Evolutionary conservation across 225 moss, liverwort and hornwort species (phyloP).

Genomic region (Marchantia polymorpha): DNA sequence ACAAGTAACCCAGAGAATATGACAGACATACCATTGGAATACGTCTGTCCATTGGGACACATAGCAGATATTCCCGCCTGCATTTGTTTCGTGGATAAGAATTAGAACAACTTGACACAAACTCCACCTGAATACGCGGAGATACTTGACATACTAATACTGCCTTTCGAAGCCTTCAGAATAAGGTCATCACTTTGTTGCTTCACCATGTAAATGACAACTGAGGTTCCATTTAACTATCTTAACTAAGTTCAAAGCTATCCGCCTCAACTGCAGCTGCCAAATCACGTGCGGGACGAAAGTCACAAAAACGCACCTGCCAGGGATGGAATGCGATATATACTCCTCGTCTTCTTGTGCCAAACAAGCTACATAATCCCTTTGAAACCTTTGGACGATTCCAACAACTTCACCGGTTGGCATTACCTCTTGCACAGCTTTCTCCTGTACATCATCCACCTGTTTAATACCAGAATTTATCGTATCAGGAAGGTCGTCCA

Average conservation of each 20-base stretch:
- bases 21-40: slow-evolving; percentile 39
- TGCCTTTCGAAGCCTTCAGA: not conserved
- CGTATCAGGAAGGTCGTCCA: slow-evolving; percentile 11
- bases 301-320: slow-evolving; percentile 27
- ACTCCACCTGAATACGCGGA: not conserved
- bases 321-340: slow-evolving; percentile 30
- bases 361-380: slow-evolving; percentile 51
- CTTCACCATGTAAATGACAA: not conserved
- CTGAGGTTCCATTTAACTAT: not conserved
- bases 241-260: not conserved
- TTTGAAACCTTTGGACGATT: slow-evolving; percentile 43
- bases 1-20: too few species aligned
- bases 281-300: not conserved
- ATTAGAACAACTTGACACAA: not conserved
- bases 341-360: slow-evolving; percentile 41
- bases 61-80: slow-evolving; percentile 43
- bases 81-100: slow-evolving; percentile 9
- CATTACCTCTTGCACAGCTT: not conserved
- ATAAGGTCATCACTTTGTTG: not conserved
- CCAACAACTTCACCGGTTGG: slow-evolving; percentile 45
- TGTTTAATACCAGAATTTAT: slow-evolving; percentile 1
- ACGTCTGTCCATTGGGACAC: slow-evolving; percentile 49
- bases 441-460: slow-evolving; percentile 9
- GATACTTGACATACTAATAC: not conserved
- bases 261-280: not conserved